Percentiles rank a stretch among this genome's conserved stretches.
Conservation (phyloP, 2,329 filamentous ascomycete genomes). For the Neoscytalidium dimidiatum region DNA sequence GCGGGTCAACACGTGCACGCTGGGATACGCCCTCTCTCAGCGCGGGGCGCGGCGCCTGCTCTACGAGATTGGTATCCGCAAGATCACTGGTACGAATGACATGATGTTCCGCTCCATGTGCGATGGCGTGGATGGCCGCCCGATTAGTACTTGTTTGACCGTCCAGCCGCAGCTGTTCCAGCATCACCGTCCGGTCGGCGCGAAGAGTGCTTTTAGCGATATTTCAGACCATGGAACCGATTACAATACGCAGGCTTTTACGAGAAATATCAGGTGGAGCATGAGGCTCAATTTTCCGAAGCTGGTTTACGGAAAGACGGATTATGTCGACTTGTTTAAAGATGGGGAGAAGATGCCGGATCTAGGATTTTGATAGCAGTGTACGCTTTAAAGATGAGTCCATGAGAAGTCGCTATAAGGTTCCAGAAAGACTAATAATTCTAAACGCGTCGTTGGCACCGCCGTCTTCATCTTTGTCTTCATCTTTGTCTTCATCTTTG, state of each 20-base stretch:
- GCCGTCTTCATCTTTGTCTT: no score
- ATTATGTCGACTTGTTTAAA: slow-evolving; percentile 14
- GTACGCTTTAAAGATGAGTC: no score
- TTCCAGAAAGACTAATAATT: no score
- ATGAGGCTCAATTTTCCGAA: slow-evolving; percentile 28
- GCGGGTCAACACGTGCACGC: slow-evolving; percentile 17
- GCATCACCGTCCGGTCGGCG: slow-evolving; percentile 25
- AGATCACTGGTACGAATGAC: slow-evolving; percentile 32
- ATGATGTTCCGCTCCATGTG: slow-evolving; percentile 34
- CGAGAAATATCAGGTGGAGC: slow-evolving; percentile 28
- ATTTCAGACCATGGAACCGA: slow-evolving; percentile 27
- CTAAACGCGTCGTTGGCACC: no score
- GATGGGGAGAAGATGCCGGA: background rate
- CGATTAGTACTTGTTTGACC: slow-evolving; percentile 28
- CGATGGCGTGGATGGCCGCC: slow-evolving; percentile 25
- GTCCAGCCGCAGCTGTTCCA: slow-evolving; percentile 31
- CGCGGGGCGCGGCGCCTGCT: slow-evolving; percentile 29
- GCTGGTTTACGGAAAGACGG: slow-evolving; percentile 24
- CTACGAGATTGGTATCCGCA: slow-evolving; percentile 30
- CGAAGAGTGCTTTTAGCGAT: slow-evolving; percentile 23
- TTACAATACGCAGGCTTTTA: slow-evolving; percentile 22
- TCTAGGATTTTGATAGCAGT: background rate
- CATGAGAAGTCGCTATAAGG: no score
- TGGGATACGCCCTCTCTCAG: slow-evolving; percentile 23
- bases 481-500: no score